Conservation (phyloP, 768 basidiomycete genomes). For the Chalciporus chontae region DNA sequence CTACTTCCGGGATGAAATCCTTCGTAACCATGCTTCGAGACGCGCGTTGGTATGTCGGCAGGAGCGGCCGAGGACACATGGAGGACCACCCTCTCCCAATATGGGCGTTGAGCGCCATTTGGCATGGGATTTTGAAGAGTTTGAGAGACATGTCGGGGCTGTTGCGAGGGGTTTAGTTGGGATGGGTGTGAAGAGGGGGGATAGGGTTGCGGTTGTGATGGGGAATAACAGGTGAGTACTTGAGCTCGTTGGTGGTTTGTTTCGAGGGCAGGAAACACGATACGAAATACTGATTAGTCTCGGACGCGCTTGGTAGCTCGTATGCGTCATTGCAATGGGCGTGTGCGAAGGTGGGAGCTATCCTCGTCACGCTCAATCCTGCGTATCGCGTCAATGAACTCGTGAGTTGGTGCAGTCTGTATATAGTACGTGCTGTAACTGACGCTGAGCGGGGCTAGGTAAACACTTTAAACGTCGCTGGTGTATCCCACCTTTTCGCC, state of each 20-base stretch:
- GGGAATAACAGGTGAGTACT: conserved; percentile 71
- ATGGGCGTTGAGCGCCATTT: conserved; percentile 48
- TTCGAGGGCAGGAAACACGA: background rate
- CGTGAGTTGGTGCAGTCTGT: conserved; percentile 35
- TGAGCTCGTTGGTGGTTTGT: background rate
- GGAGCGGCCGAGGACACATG: conserved; percentile 55
- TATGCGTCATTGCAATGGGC: conserved; percentile 87
- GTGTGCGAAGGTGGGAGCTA: conserved; percentile 79
- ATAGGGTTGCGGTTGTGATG: conserved; percentile 78
- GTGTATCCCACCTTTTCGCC: conserved; percentile 65
- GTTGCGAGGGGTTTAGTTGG: conserved; percentile 65
- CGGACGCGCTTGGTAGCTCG: conserved; percentile 40
- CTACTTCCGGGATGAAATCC: conserved; percentile 59
- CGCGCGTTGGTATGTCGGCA: conserved; percentile 65
- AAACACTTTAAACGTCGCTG: conserved; percentile 56
- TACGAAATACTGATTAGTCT: background rate
- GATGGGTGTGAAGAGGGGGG: conserved; percentile 71
- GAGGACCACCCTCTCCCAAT: conserved; percentile 56
- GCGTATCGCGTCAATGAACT: conserved; percentile 72
- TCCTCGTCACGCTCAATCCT: conserved; percentile 80
- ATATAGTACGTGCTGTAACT: too few relatives aligned
- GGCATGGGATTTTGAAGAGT: conserved; percentile 72
- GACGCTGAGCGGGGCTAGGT: conserved; percentile 31
- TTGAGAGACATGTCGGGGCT: conserved; percentile 61
- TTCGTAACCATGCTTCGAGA: conserved; percentile 43